Base-by-base conservation (phyloP, 257 asterid genomes). In the Rubia yunnanensis region DNA sequence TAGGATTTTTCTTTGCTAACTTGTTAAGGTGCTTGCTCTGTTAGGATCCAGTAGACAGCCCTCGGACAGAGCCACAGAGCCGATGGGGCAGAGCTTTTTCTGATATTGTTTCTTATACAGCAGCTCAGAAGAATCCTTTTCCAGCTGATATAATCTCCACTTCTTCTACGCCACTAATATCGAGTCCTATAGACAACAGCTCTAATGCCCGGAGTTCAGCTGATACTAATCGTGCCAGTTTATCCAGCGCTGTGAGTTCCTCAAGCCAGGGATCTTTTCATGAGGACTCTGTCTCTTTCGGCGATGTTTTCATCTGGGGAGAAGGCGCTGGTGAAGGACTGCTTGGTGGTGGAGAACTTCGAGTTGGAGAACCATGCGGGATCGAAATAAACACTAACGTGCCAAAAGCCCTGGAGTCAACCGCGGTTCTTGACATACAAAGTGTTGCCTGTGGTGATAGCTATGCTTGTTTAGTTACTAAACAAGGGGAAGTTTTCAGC, bases 301-400 rank as follows among this genome's bases (percentile, higher is more conserved):
- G 96, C 15, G 98, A 92, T 73, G 88, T 89, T 77, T 89, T 79
- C 84, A 83, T 89, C 60, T 92, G 95, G 92, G 98, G 98, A 23
- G 95, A 92, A 77, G 86, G 88, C 63, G 71, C 80, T 35, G 89
- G 91, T 15, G 76, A 80, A 27, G 95, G 95, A 57, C 71, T 82
- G 15, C 64, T 86, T 67, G 90, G 94, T 59, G 92, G 96, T 55
- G 95, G 95, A 50, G 63, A 53, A 54, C 69, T 35, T 59, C 73
- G 74, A 68, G 68, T 64, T 35, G 75, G 73, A 48, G 46, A 64
- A 39, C 67, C 80, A 11, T 32, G 78, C 60, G 64, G 68, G 48
- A 41, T 65, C 50, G 81, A 76, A 70, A 64, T 44, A 6, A 83
- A 89, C 23, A 84, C 89, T 35, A 78, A 81, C 23, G 65, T 74